Evolutionary conservation across 2,329 filamentous ascomycete genomes (phyloP).

Genomic region (Cadophora sp.): DNA sequence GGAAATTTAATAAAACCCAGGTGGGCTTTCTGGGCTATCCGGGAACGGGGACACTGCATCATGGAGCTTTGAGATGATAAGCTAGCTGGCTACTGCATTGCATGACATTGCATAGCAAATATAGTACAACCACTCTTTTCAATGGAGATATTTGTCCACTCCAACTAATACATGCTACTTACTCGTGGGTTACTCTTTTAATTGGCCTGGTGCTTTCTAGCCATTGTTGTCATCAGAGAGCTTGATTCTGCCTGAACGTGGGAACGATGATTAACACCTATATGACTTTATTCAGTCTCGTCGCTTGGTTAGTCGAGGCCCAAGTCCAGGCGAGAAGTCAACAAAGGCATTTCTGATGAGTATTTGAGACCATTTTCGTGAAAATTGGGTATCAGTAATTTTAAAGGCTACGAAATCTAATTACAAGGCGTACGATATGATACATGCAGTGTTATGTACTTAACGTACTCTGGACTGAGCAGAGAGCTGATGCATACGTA

Average conservation of each 20-base stretch:
- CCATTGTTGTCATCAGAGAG: too few species aligned
- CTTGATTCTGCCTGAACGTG: too few species aligned
- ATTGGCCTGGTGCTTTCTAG: too few species aligned
- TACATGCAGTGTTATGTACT: neutral
- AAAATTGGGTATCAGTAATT: neutral
- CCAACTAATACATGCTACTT: neutral
- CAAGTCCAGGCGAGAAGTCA: neutral
- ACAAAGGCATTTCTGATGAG: neutral
- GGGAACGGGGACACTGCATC: neutral
- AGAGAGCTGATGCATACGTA: neutral
- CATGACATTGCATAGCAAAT: neutral
- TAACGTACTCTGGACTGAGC: neutral
- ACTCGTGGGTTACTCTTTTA: too few species aligned
- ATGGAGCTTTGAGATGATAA: neutral
- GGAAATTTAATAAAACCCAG: neutral
- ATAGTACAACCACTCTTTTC: constrained; percentile 1
- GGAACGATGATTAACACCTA: too few species aligned
- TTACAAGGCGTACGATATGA: neutral
- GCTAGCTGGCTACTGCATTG: neutral
- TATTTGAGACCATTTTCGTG: too few species aligned
- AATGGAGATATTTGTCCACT: neutral
- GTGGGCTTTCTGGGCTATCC: neutral
- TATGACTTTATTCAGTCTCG: too few species aligned
- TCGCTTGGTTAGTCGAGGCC: neutral
- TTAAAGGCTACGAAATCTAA: neutral